Evolutionary conservation across 2,329 filamentous ascomycete genomes (phyloP).

Genomic region (Aspergillus sp.): DNA sequence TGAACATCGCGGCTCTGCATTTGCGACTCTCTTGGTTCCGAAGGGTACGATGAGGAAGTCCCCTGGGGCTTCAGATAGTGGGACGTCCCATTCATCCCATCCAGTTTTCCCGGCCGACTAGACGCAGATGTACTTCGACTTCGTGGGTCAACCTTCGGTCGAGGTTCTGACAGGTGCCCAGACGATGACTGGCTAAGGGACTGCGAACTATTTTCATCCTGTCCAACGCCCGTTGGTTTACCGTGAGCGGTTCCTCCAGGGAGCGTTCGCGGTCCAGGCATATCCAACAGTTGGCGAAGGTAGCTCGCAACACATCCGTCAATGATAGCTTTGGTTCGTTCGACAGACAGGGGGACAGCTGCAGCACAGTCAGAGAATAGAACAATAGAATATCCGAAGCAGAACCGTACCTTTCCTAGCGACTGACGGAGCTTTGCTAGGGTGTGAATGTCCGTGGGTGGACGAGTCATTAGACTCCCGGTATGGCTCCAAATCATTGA

Average conservation of each 20-base stretch:
- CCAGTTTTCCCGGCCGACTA: slow-evolving; percentile 16
- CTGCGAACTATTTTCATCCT: slow-evolving; percentile 13
- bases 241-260: slow-evolving; percentile 14
- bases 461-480: slow-evolving; percentile 20
- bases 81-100: slow-evolving; percentile 13
- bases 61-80: slow-evolving; percentile 16
- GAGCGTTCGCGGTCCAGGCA: slow-evolving; percentile 17
- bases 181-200: slow-evolving; percentile 4
- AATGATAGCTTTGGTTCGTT: slow-evolving; percentile 58
- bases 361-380: slow-evolving; percentile 7
- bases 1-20: slow-evolving; percentile 26
- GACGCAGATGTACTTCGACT: slow-evolving; percentile 28
- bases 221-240: slow-evolving; percentile 8
- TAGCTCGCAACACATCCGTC: slow-evolving; percentile 54
- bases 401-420: slow-evolving; percentile 24
- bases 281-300: slow-evolving; percentile 40
- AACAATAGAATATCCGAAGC: neutral
- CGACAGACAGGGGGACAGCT: slow-evolving; percentile 56
- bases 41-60: slow-evolving; percentile 8
- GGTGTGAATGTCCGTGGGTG: slow-evolving; percentile 17
- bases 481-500: slow-evolving; percentile 69
- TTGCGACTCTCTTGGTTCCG: slow-evolving; percentile 19
- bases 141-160: slow-evolving; percentile 15
- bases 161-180: slow-evolving; percentile 18
- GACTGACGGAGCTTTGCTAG: slow-evolving; percentile 16